Conservation (phyloP, 305 asterid species). For the Ilex paraguariensis region DNA sequence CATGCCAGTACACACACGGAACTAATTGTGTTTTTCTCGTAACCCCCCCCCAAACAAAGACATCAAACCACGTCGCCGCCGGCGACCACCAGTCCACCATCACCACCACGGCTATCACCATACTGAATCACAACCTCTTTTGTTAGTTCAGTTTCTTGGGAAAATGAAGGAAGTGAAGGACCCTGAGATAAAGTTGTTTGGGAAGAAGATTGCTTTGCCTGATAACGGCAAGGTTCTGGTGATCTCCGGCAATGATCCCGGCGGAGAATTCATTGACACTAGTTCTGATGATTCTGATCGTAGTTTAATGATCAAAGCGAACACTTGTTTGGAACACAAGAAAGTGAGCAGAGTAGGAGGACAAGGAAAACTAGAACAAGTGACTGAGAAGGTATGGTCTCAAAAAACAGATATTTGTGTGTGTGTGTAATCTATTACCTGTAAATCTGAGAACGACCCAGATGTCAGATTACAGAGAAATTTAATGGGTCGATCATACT, state of each 20-base stretch:
- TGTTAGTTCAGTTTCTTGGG: not conserved
- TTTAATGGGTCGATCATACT: conserved; percentile 13
- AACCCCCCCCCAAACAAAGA: not conserved
- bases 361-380: conserved; percentile 26
- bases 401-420: not conserved
- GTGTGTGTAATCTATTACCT: not conserved
- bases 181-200: conserved; percentile 61
- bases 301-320: no score
- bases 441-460: conserved; percentile 13
- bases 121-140: not conserved
- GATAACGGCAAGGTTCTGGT: conserved; percentile 30
- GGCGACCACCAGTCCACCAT: not conserved
- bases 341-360: conserved; percentile 14
- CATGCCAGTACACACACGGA: conserved; percentile 45
- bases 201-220: conserved; percentile 55
- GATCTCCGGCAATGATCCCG: conserved; percentile 6
- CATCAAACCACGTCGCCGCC: not conserved
- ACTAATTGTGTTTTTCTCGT: no score
- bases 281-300: conserved; percentile 38
- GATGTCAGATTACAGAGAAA: conserved; percentile 12
- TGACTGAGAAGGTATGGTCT: conserved; percentile 37
- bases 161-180: conserved; percentile 43
- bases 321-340: conserved; percentile 13
- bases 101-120: no score
- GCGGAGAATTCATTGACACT: not conserved